Conservation (phyloP, 257 asterid genomes). For the Forsythia suspensa region DNA sequence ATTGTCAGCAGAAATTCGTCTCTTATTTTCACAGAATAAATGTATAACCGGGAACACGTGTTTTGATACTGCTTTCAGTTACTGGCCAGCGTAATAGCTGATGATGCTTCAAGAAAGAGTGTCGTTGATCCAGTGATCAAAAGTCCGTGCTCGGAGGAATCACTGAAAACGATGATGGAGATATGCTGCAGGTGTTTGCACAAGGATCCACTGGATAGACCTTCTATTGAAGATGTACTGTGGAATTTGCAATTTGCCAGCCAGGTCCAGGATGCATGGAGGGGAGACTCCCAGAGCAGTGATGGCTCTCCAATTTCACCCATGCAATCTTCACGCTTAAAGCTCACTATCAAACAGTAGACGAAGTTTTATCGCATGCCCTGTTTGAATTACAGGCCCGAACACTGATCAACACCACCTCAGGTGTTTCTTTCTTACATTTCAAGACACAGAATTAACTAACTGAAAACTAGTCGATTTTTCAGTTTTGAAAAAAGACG, state of each 20-base stretch:
- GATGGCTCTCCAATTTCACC: slow-evolving; percentile 78
- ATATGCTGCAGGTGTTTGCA: slow-evolving; percentile 77
- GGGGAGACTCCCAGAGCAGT: slow-evolving; percentile 62
- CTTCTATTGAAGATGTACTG: slow-evolving; percentile 81
- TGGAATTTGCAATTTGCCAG: slow-evolving; percentile 97
- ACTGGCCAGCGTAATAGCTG: slow-evolving; percentile 42
- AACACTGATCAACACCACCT: not conserved
- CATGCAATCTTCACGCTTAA: slow-evolving; percentile 38
- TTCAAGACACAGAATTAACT: not conserved
- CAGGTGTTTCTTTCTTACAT: not conserved
- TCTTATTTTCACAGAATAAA: not conserved
- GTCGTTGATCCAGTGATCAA: slow-evolving; percentile 52
- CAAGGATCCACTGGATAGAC: slow-evolving; percentile 63
- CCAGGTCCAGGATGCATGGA: slow-evolving; percentile 78
- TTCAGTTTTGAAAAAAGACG: not conserved
- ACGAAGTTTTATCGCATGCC: not conserved
- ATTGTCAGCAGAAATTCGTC: not conserved
- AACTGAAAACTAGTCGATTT: not conserved
- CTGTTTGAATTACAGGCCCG: slow-evolving; percentile 28
- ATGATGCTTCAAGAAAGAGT: slow-evolving; percentile 56
- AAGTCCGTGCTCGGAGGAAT: slow-evolving; percentile 62
- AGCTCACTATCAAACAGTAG: slow-evolving; percentile 38
- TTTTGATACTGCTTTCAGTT: slow-evolving; percentile 50
- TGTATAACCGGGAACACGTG: not conserved
- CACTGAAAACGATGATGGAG: slow-evolving; percentile 66